A percentile compares a stretch with the other conserved stretches of the same genome.
phyloP scores from a whole-genome alignment of 495 filamentous ascomycete genomes.

The Hypoxylon fuscum region DNA sequence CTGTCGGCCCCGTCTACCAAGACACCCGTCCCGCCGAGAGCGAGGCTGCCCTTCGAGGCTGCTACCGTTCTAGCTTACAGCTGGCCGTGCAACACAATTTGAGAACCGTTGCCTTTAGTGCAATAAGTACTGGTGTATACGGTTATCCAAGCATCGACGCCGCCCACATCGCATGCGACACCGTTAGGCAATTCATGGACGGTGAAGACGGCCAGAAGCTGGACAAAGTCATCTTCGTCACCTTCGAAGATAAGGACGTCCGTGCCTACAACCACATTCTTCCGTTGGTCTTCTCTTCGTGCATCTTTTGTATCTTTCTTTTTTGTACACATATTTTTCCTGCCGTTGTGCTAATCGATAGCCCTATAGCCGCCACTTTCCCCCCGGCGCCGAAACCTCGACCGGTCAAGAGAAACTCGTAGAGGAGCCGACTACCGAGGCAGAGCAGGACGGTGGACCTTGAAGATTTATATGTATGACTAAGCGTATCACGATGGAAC shows the following conservation, averaged over 20 bases:
- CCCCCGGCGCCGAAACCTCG: slow-evolving; percentile 38
- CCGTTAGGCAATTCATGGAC: slow-evolving; percentile 77
- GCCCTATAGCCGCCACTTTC: slow-evolving; percentile 46
- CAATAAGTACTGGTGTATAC: slow-evolving; percentile 88
- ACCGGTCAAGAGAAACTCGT: slow-evolving; percentile 22
- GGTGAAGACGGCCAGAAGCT: slow-evolving; percentile 63
- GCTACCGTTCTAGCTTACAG: slow-evolving; percentile 79
- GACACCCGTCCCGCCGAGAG: slow-evolving; percentile 48
- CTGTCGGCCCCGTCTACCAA: slow-evolving; percentile 87
- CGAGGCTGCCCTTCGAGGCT: slow-evolving; percentile 65
- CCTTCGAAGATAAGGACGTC: slow-evolving; percentile 80
- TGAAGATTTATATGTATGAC: neutral
- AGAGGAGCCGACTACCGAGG: slow-evolving; percentile 41
- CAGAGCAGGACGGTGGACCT: slow-evolving; percentile 14
- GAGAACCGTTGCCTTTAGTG: slow-evolving; percentile 80
- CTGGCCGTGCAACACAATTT: slow-evolving; percentile 71
- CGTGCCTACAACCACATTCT: slow-evolving; percentile 71
- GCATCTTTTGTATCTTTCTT: neutral
- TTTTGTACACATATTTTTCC: neutral
- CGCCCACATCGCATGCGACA: slow-evolving; percentile 70
- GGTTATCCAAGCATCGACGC: slow-evolving; percentile 83
- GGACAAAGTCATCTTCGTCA: slow-evolving; percentile 81
- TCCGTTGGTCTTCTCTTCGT: slow-evolving; percentile 68
- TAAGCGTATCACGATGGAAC: neutral
- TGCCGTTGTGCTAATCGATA: slow-evolving; percentile 7